Evolutionary conservation across 192 early-diverging fungal genomes (phyloP).

Genomic region (Kickxella alabastrina): DNA sequence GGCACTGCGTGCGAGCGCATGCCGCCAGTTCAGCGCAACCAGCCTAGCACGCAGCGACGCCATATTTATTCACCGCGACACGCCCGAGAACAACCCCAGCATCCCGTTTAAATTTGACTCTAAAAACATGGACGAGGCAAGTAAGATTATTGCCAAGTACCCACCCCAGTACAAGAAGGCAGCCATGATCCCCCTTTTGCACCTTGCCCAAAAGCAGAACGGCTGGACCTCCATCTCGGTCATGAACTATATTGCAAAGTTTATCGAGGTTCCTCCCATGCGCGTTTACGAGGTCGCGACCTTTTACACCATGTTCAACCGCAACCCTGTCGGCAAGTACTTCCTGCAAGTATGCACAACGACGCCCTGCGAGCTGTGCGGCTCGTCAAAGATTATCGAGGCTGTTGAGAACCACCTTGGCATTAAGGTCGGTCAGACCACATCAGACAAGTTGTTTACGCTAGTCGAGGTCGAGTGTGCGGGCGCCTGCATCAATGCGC

Average conservation of each 20-base stretch:
- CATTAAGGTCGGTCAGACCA: slow-evolving; percentile 93
- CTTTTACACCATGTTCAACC: slow-evolving; percentile 99
- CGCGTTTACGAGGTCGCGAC: slow-evolving; percentile 99
- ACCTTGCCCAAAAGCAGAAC: slow-evolving; percentile 93
- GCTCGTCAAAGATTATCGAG: slow-evolving; percentile 84
- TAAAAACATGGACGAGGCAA: slow-evolving; percentile 73
- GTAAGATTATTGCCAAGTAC: slow-evolving; percentile 88
- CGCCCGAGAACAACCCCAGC: slow-evolving; percentile 75
- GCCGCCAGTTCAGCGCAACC: slow-evolving; percentile 27
- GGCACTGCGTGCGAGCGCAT: background rate
- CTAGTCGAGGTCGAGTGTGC: slow-evolving; percentile 99
- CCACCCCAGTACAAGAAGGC: slow-evolving; percentile 98
- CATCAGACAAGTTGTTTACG: slow-evolving; percentile 89
- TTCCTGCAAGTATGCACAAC: slow-evolving; percentile 99
- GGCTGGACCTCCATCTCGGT: slow-evolving; percentile 91
- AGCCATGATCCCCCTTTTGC: slow-evolving; percentile 91
- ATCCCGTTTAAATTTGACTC: slow-evolving; percentile 82
- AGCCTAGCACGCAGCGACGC: slow-evolving; percentile 31
- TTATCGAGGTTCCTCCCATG: slow-evolving; percentile 96
- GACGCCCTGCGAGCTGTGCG: slow-evolving; percentile 95
- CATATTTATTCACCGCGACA: slow-evolving; percentile 67
- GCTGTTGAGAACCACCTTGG: slow-evolving; percentile 82
- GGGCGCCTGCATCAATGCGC: slow-evolving; percentile 97
- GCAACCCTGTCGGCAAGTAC: slow-evolving; percentile 98
- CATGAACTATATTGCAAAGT: slow-evolving; percentile 95